These are phyloP conservation scores for Hypoxylon sp. DNA, from an alignment of 2,329 filamentous ascomycete species.

Conservation along the genomic window DNA sequence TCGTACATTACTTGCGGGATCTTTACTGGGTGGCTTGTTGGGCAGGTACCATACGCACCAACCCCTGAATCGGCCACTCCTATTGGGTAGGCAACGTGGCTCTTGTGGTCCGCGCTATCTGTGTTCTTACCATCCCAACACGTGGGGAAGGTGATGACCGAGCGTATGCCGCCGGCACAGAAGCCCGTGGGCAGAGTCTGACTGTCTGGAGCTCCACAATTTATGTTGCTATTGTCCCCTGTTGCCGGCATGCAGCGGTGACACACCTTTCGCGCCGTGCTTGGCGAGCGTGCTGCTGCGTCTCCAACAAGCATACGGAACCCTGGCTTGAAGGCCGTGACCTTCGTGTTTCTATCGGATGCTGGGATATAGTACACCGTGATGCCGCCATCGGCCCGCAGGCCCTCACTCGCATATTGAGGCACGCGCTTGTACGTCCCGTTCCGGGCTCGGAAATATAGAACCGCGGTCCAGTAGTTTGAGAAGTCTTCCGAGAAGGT, in stretches of 20 bases:
- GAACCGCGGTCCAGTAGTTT: slow-evolving; percentile 50
- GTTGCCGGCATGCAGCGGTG: slow-evolving; percentile 53
- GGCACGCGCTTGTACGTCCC: slow-evolving; percentile 51
- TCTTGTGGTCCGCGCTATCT: slow-evolving; percentile 62
- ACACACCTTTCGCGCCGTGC: slow-evolving; percentile 53
- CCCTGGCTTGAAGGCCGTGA: slow-evolving; percentile 60
- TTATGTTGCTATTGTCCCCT: slow-evolving; percentile 48
- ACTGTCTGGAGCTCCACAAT: slow-evolving; percentile 58
- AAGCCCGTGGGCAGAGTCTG: slow-evolving; percentile 63
- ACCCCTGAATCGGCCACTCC: slow-evolving; percentile 51
- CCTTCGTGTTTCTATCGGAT: slow-evolving; percentile 51
- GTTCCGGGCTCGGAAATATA: slow-evolving; percentile 49
- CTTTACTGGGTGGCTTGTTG: slow-evolving; percentile 64
- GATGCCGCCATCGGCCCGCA: slow-evolving; percentile 49
- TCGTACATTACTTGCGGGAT: slow-evolving; percentile 72
- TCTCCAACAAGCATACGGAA: slow-evolving; percentile 64
- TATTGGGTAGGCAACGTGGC: slow-evolving; percentile 65
- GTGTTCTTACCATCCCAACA: slow-evolving; percentile 68
- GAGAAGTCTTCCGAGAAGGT: slow-evolving; percentile 50
- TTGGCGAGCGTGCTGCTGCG: slow-evolving; percentile 44
- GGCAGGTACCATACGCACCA: slow-evolving; percentile 60
- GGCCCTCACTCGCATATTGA: slow-evolving; percentile 48
- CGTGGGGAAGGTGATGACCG: slow-evolving; percentile 67
- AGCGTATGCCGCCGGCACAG: slow-evolving; percentile 63
- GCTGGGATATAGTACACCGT: slow-evolving; percentile 52